Base-by-base conservation (phyloP, 345 rosid species). In the Stellera chamaejasme region DNA sequence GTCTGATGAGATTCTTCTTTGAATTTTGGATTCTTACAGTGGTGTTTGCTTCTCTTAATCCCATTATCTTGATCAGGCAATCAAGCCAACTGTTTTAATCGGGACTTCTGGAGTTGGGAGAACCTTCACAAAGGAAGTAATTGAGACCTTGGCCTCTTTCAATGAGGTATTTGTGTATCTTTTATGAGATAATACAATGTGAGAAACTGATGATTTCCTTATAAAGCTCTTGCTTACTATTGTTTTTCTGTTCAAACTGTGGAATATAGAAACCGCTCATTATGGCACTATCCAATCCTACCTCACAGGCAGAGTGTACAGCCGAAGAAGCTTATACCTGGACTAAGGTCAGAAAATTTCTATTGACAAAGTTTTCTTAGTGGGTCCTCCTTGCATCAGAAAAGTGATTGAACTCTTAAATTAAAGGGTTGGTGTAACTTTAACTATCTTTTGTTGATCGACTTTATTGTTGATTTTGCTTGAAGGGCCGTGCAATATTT, bases 311-410 rank as follows among this genome's bases (percentile, higher is more conserved):
- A 2, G 99, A 93, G 67, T 93, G 99, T 59, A 93, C 96, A 13
- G 97, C 97, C 28, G 87, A 93, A 73, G 92, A 93, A 75, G 99
- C 99, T 64, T 89, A 93, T 67, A 75, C 85, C n/a, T 87, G 95
- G 94, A 89, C 79, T 67, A 48, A 87, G 81, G 97, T 86, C 9
- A 32, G 39, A 32, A 75, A 48, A 58, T 12, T 9, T 45, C 50
- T 44, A 13, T 9, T 25, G 41, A 32, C 16, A 45, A n/a, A 27
- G 41, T 60, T 36, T 63, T 6, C 54, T 49, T 42, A 47, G 39
- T 48, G 47, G 11, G 59, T 47, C 59, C 27, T 26, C 43, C 39
- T 16, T 43, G 32, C 10, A 39, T 42, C 48, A 23, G 36, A 28
- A 45, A 48, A 52, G 45, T 23, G 45, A 28, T 19, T 39, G 36